These are phyloP conservation scores for Yamadazyma sp. DNA, from an alignment of 1,139 yeast genomes.

Conservation along the genomic window DNA sequence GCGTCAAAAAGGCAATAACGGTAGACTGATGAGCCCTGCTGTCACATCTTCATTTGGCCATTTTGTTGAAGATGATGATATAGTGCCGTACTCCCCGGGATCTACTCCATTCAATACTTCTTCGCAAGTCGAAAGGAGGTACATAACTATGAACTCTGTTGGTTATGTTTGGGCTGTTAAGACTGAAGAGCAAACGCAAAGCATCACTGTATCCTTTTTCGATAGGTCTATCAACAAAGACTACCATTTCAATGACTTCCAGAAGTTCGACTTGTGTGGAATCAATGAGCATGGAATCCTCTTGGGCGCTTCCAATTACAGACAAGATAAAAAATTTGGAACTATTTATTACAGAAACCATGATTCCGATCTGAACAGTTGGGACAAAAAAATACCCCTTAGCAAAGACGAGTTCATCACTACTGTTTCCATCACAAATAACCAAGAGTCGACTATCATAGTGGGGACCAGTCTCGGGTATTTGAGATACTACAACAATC, in stretches of 20 bases:
- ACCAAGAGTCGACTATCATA: constrained; percentile 29
- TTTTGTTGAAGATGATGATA: constrained; percentile 6
- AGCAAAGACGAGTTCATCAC: constrained; percentile 36
- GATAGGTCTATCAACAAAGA: constrained; percentile 79
- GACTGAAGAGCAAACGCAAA: constrained; percentile 39
- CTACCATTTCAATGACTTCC: constrained; percentile 80
- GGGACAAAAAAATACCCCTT: constrained; percentile 44
- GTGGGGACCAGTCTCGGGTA: constrained; percentile 47
- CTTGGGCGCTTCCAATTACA: constrained; percentile 50
- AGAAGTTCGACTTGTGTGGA: constrained; percentile 72
- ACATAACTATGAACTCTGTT: constrained; percentile 73
- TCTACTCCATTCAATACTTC: constrained; percentile 72
- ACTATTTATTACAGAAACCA: constrained; percentile 46
- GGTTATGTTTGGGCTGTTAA: constrained; percentile 85
- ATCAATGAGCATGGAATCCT: constrained; percentile 66
- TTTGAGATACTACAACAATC: constrained; percentile 38
- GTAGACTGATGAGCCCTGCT: constrained; percentile 6
- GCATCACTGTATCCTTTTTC: constrained; percentile 83
- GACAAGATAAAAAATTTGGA: constrained; percentile 24
- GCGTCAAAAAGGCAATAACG: constrained; percentile 23
- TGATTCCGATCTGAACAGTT: constrained; percentile 42
- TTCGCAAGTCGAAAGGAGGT: constrained; percentile 52
- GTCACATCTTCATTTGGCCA: neutral
- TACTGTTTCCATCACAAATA: constrained; percentile 34
- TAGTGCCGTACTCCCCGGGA: constrained; percentile 66